phyloP scores from a whole-genome alignment of 2,329 filamentous ascomycete genomes.

The Clonostachys rhizophaga region DNA sequence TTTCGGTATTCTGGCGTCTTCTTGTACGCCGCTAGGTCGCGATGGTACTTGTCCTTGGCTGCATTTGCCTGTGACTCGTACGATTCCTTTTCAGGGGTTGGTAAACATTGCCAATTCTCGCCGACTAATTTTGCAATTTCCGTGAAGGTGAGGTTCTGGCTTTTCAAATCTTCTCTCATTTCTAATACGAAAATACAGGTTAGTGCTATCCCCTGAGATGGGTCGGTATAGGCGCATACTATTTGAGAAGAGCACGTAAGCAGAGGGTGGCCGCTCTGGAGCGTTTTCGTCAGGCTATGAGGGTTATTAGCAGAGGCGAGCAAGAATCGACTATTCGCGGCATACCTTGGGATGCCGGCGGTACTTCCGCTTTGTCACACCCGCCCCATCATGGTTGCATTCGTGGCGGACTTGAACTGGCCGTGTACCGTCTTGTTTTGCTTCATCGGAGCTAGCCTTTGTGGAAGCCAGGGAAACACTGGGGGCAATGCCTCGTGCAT shows the following conservation, averaged over 20 bases:
- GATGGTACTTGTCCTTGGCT: slow-evolving; percentile 73
- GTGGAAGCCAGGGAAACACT: slow-evolving; percentile 45
- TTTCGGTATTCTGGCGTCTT: slow-evolving; percentile 66
- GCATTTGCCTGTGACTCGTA: slow-evolving; percentile 68
- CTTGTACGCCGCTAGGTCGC: slow-evolving; percentile 71
- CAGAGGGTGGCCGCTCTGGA: slow-evolving; percentile 74
- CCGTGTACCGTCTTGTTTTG: slow-evolving; percentile 48
- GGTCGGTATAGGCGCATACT: slow-evolving; percentile 42
- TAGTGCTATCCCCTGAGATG: no score
- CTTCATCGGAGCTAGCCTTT: slow-evolving; percentile 47
- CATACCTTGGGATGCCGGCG: slow-evolving; percentile 70
- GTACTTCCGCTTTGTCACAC: slow-evolving; percentile 66
- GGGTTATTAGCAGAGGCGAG: slow-evolving; percentile 1
- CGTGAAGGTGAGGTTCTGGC: slow-evolving; percentile 72
- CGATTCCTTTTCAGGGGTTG: slow-evolving; percentile 61
- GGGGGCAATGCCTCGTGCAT: slow-evolving; percentile 59
- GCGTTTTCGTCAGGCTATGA: slow-evolving; percentile 69
- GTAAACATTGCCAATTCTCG: slow-evolving; percentile 74
- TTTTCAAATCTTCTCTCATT: slow-evolving; percentile 73
- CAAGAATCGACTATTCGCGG: slow-evolving; percentile 3
- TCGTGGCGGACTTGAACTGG: slow-evolving; percentile 43
- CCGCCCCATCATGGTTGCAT: slow-evolving; percentile 31
- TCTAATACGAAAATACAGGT: slow-evolving; percentile 33
- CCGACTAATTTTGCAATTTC: slow-evolving; percentile 81
- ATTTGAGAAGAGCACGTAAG: slow-evolving; percentile 83